Conservation (phyloP, 257 asterid genomes). For the Solanum pennellii region DNA sequence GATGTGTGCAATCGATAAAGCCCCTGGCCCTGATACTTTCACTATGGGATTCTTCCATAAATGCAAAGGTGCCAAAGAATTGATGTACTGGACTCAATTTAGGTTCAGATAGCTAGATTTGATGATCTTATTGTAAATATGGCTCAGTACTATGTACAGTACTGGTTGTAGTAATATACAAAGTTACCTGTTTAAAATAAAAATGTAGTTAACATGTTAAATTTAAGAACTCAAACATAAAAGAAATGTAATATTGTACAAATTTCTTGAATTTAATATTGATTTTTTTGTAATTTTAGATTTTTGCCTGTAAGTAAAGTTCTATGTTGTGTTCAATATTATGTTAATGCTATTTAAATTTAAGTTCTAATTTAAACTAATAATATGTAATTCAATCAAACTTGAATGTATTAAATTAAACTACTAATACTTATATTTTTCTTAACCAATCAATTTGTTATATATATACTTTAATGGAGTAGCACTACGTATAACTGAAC, state of each 20-base stretch:
- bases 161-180: no score
- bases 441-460: neutral
- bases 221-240: neutral
- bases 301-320: neutral
- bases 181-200: neutral
- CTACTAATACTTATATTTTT: neutral
- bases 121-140: no score
- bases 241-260: neutral
- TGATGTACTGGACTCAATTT: no score
- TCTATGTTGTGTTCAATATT: neutral
- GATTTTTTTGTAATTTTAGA: neutral
- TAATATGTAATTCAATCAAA: neutral
- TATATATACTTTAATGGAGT: neutral
- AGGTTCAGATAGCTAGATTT: no score
- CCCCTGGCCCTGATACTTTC: no score
- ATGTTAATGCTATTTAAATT: neutral
- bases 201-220: neutral
- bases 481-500: neutral
- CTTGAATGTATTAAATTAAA: neutral
- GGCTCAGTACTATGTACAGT: no score
- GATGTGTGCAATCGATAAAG: no score
- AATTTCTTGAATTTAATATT: neutral
- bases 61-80: no score
- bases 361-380: neutral
- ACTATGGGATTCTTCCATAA: no score